Evolutionary conservation across 148 eudicot species (phyloP).

Genomic region (Amaranthus palmeri): DNA sequence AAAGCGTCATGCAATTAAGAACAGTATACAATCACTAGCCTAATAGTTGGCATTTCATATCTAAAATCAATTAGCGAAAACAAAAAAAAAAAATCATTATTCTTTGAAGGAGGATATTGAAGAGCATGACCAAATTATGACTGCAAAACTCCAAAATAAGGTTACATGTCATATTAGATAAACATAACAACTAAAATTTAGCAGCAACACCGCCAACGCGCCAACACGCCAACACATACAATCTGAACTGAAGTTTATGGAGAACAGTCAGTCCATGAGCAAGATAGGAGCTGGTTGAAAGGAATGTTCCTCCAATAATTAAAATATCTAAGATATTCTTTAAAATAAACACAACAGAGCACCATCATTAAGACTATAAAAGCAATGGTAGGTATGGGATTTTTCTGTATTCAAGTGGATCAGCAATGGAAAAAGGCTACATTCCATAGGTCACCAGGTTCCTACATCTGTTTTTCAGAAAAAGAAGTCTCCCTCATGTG

Average conservation of each 20-base stretch:
- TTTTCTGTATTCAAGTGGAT: conserved; percentile 18
- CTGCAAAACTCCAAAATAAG: background rate
- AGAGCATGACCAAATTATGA: background rate
- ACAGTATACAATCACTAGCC: background rate
- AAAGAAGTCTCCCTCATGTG: conserved; percentile 18
- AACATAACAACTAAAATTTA: background rate
- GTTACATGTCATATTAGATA: background rate
- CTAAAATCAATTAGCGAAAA: background rate
- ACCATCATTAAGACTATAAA: conserved; percentile 16
- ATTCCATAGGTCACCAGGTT: conserved; percentile 2
- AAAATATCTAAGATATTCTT: background rate
- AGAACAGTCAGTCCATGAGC: background rate
- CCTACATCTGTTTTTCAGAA: conserved; percentile 9
- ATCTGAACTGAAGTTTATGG: background rate
- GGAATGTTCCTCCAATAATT: conserved; percentile 15
- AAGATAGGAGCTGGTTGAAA: conserved; percentile 10
- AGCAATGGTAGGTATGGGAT: conserved; percentile 11
- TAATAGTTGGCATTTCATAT: conserved; percentile 3
- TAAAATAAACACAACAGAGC: background rate
- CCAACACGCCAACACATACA: background rate
- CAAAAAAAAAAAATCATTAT: background rate
- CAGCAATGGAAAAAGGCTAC: conserved; percentile 17
- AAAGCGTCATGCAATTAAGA: background rate
- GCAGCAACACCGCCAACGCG: background rate
- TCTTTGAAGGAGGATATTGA: background rate